A percentile compares a stretch with the other conserved stretches of the same genome.
Conservation (phyloP, 2,329 filamentous ascomycete genomes). For the Cladophialophora yegresii region DNA sequence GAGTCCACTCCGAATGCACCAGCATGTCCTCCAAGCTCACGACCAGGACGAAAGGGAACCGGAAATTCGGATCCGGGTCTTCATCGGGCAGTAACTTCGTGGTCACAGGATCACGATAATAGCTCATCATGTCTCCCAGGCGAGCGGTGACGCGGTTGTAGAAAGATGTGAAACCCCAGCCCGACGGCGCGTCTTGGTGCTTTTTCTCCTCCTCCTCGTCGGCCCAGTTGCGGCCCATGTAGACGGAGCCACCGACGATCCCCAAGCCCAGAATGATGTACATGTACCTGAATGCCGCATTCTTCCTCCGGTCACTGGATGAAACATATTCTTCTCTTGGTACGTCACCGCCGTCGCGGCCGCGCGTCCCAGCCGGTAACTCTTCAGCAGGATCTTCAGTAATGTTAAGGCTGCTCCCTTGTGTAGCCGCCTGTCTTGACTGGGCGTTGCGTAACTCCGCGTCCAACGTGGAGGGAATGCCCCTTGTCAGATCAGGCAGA, state of each 20-base stretch:
- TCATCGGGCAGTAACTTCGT: slow-evolving; percentile 78
- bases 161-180: slow-evolving; percentile 74
- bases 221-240: slow-evolving; percentile 87
- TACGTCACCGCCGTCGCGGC: slow-evolving; percentile 63
- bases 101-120: slow-evolving; percentile 96
- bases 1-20: slow-evolving; percentile 90
- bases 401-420: slow-evolving; percentile 51
- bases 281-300: slow-evolving; percentile 72
- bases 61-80: slow-evolving; percentile 69
- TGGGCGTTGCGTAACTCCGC: slow-evolving; percentile 64
- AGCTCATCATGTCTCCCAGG: slow-evolving; percentile 72
- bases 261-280: slow-evolving; percentile 64
- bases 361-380: slow-evolving; percentile 53
- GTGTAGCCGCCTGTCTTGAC: slow-evolving; percentile 41
- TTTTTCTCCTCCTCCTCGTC: slow-evolving; percentile 67
- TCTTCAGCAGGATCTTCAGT: slow-evolving; percentile 56
- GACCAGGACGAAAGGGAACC: slow-evolving; percentile 88
- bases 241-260: slow-evolving; percentile 63
- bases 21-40: slow-evolving; percentile 91
- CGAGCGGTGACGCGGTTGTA: slow-evolving; percentile 79
- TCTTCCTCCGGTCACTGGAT: slow-evolving; percentile 80
- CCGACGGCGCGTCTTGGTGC: slow-evolving; percentile 73
- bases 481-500: slow-evolving; percentile 87
- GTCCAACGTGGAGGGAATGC: slow-evolving; percentile 87
- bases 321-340: slow-evolving; percentile 84